Conservation (phyloP, 78 protist genomes). For the Creolimax fragrantissima region DNA sequence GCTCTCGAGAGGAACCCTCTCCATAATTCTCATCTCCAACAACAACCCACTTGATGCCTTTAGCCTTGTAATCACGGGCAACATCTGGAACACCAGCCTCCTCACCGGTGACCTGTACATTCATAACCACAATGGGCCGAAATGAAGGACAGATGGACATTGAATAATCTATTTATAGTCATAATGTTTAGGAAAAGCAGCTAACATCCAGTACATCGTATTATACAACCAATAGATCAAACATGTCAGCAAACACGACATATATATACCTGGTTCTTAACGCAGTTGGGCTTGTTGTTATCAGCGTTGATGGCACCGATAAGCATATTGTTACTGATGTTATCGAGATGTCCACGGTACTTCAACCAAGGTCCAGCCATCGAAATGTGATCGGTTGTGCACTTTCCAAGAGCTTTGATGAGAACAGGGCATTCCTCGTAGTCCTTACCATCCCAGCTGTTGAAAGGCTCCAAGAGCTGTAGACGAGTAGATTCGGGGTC, state of each 20-base stretch:
- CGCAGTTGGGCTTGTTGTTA: constrained; percentile 75
- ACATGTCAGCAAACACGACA: no score
- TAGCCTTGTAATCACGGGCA: constrained; percentile 78
- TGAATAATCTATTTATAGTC: background rate
- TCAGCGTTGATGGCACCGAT: constrained; percentile 83
- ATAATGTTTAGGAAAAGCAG: background rate
- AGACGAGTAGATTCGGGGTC: constrained; percentile 69
- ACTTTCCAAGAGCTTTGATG: constrained; percentile 88
- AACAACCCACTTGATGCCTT: constrained; percentile 78
- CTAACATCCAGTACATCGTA: no score
- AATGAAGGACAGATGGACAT: background rate
- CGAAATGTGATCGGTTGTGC: constrained; percentile 94
- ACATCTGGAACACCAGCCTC: constrained; percentile 64
- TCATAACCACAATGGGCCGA: background rate
- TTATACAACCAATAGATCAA: no score
- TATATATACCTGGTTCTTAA: constrained; percentile 60
- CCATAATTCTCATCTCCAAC: constrained; percentile 93
- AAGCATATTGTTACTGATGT: constrained; percentile 85
- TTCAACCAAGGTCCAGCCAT: constrained; percentile 94
- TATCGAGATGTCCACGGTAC: constrained; percentile 92
- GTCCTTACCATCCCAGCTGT: constrained; percentile 79
- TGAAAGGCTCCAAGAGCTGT: constrained; percentile 77
- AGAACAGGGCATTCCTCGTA: constrained; percentile 51
- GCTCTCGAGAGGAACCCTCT: constrained; percentile 89
- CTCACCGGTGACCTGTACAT: constrained; percentile 54